Percentiles rank a stretch among this genome's conserved stretches.
Conservation (phyloP, 2,329 filamentous ascomycete genomes). For the Fusarium guadeloupense region DNA sequence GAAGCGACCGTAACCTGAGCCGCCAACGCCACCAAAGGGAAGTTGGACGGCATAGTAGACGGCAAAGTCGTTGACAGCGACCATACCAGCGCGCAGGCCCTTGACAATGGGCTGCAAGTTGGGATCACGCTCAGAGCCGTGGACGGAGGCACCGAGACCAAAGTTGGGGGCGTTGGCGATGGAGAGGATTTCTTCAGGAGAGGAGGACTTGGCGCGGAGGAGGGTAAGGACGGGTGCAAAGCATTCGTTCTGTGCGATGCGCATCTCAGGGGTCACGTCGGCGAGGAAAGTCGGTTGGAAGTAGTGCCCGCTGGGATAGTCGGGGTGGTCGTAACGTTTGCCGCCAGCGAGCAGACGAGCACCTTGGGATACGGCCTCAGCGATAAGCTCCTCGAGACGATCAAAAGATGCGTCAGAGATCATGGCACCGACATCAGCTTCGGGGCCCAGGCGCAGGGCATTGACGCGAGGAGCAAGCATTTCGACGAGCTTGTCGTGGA, state of each 20-base stretch:
- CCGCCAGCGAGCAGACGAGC: slow-evolving; percentile 86
- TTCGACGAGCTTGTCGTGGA: slow-evolving; percentile 77
- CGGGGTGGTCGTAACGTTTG: slow-evolving; percentile 73
- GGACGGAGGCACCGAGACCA: slow-evolving; percentile 88
- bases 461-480: slow-evolving; percentile 78
- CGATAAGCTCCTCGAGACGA: slow-evolving; percentile 78
- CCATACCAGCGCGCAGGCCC: slow-evolving; percentile 84
- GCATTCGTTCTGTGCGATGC: slow-evolving; percentile 87
- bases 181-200: slow-evolving; percentile 69
- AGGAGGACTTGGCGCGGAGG: slow-evolving; percentile 74
- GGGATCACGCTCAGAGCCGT: slow-evolving; percentile 71
- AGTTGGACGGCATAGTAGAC: slow-evolving; percentile 93
- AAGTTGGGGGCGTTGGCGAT: slow-evolving; percentile 88
- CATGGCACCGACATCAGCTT: slow-evolving; percentile 87
- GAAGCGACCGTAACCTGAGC: slow-evolving; percentile 92
- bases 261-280: slow-evolving; percentile 88
- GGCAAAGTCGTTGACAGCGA: slow-evolving; percentile 95
- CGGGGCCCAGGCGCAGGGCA: slow-evolving; percentile 78
- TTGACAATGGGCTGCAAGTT: slow-evolving; percentile 71
- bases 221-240: slow-evolving; percentile 92
- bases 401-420: slow-evolving; percentile 82
- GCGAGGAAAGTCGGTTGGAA: slow-evolving; percentile 90
- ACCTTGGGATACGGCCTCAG: slow-evolving; percentile 79
- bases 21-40: slow-evolving; percentile 90
- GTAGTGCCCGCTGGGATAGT: slow-evolving; percentile 84